Evolutionary conservation across 2,329 filamentous ascomycete genomes (phyloP), one percentile per base, ranked within the genome.

Genomic region (Trichophyton benhamiae): DNA sequence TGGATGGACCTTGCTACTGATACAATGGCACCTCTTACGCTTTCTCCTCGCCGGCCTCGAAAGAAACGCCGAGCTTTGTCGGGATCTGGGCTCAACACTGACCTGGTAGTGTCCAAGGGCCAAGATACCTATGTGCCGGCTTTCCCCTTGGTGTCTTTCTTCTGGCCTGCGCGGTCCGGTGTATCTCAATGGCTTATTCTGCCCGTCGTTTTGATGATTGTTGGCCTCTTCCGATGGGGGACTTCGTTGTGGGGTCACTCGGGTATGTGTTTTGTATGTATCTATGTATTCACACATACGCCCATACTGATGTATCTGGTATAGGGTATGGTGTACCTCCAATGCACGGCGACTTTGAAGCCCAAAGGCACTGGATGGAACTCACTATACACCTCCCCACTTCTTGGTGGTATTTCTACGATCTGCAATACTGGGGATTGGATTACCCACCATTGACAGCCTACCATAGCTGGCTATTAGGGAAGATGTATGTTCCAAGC

Each of bases 331-430:
- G 87, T 63, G 84, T 83, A 63, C 91, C 91, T 41, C 94, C 94
- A 4, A 91, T 96, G 85, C 88, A 91, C 71, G 94, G 94, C 66
- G 94, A 99, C 75, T 99, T 96, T 76, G 94, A 99, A 78, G 94
- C 95, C 2, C 94, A 99, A 74, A 80, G 94, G 68, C 94, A 99
- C 75, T 99, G 94, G 94, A 96, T 99, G 91, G 94, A 99, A 71
- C 80, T 99, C 66, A 96, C 94, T 1, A 88, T 84, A 7, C 84
- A 96, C 63, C 79, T 99, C 1, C 94, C 94, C 13, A 81, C 95
- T 42, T 94, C 90, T 9, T 88, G 94, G 73, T 99, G 95, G 94
- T 99, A 99, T 75, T 96, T 95, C 71, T 90, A 99, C 73, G 91
- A 99, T 72, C 79, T 97, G 52, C 82, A 92, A 70, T 99, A 92